phyloP scores from a whole-genome alignment of 441 rosid genomes.

The Croton setiger region DNA sequence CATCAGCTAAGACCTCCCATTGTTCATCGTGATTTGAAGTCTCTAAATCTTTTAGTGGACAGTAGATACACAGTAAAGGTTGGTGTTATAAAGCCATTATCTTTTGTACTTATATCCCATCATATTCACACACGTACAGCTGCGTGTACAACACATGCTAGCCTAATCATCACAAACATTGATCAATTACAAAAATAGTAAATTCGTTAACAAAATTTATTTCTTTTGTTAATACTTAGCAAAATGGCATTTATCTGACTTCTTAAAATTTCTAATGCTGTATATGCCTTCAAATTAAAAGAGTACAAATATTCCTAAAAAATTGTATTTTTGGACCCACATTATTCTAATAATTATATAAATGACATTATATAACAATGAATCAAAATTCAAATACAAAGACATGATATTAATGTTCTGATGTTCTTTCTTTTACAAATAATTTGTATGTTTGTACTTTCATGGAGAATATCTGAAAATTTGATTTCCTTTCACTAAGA shows the following conservation, averaged over 20 bases:
- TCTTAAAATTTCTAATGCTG: not conserved
- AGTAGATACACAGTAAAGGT: conserved; percentile 87
- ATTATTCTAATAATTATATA: not conserved
- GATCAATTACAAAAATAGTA: not conserved
- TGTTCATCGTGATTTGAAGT: conserved; percentile 93
- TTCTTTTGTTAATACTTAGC: not conserved
- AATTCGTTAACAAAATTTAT: not conserved
- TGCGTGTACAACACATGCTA: not conserved
- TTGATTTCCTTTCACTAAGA: too few relatives aligned
- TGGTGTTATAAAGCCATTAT: not conserved
- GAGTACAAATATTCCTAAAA: not conserved
- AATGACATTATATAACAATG: not conserved
- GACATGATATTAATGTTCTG: not conserved
- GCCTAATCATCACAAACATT: not conserved
- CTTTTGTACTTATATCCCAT: not conserved
- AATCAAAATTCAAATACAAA: not conserved
- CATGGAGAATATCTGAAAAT: not conserved
- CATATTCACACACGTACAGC: not conserved
- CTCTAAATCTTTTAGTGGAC: conserved; percentile 92
- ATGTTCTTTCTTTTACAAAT: not conserved
- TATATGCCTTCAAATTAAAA: not conserved
- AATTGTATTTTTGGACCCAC: not conserved
- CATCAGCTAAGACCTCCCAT: conserved; percentile 89
- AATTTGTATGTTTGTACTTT: not conserved
- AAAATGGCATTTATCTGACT: not conserved